phyloP scores from a whole-genome alignment of 2,329 filamentous ascomycete species.

The Aspergillus nomiae region DNA sequence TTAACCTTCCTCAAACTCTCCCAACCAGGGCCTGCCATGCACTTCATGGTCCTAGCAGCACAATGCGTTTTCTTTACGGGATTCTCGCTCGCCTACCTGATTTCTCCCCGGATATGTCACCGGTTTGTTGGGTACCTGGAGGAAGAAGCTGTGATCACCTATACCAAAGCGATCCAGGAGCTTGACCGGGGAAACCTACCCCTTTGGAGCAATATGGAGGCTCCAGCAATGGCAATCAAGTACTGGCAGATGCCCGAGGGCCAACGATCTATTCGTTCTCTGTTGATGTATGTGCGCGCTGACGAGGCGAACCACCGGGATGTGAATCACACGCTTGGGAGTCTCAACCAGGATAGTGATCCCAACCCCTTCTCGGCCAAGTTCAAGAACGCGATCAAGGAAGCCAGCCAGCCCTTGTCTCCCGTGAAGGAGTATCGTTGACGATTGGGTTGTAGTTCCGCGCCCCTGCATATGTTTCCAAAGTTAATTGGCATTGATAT shows the following conservation, averaged over 20 bases:
- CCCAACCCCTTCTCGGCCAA: conserved; percentile 89
- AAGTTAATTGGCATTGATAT: not conserved
- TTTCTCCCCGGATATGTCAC: conserved; percentile 85
- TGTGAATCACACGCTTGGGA: conserved; percentile 92
- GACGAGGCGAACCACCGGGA: conserved; percentile 89
- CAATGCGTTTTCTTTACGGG: conserved; percentile 97
- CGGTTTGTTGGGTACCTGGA: conserved; percentile 96
- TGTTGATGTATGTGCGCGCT: conserved; percentile 83
- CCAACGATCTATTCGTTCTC: conserved; percentile 77
- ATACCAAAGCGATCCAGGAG: conserved; percentile 84
- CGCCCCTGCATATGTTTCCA: not conserved
- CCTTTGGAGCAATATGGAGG: conserved; percentile 74
- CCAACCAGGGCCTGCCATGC: conserved; percentile 85
- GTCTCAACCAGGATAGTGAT: conserved; percentile 80
- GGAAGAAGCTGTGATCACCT: conserved; percentile 95
- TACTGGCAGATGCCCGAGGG: conserved; percentile 96
- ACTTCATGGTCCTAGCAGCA: conserved; percentile 83
- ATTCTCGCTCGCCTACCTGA: conserved; percentile 84
- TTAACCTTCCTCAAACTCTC: conserved; percentile 92
- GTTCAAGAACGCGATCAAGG: conserved; percentile 69
- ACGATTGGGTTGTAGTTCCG: not conserved
- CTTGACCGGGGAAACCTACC: conserved; percentile 83
- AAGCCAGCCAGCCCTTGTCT: not conserved
- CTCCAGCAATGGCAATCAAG: conserved; percentile 83
- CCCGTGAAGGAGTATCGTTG: not conserved